Percentiles rank a stretch among this genome's conserved stretches.
Conservation (phyloP, 1,139 yeast genomes). For the Yamadazyma friedrichii region DNA sequence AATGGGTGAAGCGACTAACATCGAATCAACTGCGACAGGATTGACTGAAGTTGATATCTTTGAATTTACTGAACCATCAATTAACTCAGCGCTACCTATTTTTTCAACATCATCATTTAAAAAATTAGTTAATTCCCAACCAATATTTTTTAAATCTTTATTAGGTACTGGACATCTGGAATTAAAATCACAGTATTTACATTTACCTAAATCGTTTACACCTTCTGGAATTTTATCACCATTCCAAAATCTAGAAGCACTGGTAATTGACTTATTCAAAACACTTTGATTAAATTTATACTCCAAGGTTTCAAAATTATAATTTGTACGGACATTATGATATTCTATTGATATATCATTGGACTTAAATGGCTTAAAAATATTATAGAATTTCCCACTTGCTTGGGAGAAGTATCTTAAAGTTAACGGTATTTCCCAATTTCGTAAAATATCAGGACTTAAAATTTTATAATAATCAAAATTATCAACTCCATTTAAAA, state of each 20-base stretch:
- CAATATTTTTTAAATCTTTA: constrained; percentile 14
- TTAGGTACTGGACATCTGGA: constrained; percentile 34
- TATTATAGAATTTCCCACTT: constrained; percentile 45
- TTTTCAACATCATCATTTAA: constrained; percentile 6
- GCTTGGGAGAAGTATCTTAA: constrained; percentile 56
- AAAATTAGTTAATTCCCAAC: constrained; percentile 16
- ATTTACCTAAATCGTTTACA: constrained; percentile 36
- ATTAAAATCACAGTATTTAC: constrained; percentile 55
- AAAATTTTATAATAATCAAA: constrained; percentile 15
- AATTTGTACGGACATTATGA: constrained; percentile 34
- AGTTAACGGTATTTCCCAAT: constrained; percentile 58
- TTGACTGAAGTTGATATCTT: no score
- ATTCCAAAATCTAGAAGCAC: constrained; percentile 51
- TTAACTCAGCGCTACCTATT: no score
- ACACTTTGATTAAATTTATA: constrained; percentile 33
- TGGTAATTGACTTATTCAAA: constrained; percentile 24
- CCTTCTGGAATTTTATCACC: constrained; percentile 48
- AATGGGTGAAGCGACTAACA: no score
- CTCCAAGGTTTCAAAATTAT: constrained; percentile 34
- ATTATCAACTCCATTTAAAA: constrained; percentile 16
- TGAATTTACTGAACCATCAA: no score
- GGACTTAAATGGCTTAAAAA: constrained; percentile 34
- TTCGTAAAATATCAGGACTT: constrained; percentile 18
- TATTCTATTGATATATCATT: constrained; percentile 51
- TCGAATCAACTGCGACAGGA: no score